These are phyloP conservation scores for Aureobasidium lini DNA, from an alignment of 2,329 filamentous ascomycete species.

Conservation along the genomic window DNA sequence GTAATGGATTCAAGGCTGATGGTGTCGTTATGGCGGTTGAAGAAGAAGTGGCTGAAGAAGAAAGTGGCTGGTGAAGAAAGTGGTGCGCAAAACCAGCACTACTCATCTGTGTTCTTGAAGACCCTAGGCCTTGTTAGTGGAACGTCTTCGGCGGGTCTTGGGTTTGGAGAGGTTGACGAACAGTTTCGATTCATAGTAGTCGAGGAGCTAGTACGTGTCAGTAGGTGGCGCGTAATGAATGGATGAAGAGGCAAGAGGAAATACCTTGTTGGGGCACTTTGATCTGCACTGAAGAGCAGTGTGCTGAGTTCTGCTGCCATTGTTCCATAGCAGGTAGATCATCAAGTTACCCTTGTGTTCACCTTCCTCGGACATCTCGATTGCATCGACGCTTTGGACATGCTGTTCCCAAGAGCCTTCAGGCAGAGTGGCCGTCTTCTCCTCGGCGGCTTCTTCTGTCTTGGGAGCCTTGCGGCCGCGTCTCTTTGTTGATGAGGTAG, in stretches of 20 bases:
- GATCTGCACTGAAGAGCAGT: constrained; percentile 60
- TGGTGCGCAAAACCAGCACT: background rate
- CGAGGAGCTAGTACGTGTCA: constrained; percentile 1
- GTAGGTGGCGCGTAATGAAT: background rate
- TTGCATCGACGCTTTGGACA: constrained; percentile 62
- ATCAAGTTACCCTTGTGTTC: constrained; percentile 40
- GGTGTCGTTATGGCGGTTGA: background rate
- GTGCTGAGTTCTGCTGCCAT: constrained; percentile 67
- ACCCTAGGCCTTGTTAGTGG: constrained; percentile 11
- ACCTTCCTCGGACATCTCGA: constrained; percentile 49
- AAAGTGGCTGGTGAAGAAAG: background rate
- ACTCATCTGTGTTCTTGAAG: background rate
- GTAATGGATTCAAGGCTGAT: background rate
- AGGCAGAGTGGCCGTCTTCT: constrained; percentile 52
- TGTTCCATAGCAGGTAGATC: constrained; percentile 68
- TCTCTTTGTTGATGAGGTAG: constrained; percentile 9
- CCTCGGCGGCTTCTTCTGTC: constrained; percentile 35
- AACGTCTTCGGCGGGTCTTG: constrained; percentile 9
- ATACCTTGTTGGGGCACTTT: constrained; percentile 70
- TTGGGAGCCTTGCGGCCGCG: constrained; percentile 3
- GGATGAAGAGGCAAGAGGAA: background rate
- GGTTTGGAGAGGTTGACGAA: background rate
- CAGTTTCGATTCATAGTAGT: constrained; percentile 9
- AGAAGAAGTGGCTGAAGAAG: background rate
- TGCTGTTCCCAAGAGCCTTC: constrained; percentile 71